Percentiles rank a stretch among this genome's conserved stretches.
phyloP scores from a whole-genome alignment of 2,329 filamentous ascomycete genomes.

The Epichloe scottii region DNA sequence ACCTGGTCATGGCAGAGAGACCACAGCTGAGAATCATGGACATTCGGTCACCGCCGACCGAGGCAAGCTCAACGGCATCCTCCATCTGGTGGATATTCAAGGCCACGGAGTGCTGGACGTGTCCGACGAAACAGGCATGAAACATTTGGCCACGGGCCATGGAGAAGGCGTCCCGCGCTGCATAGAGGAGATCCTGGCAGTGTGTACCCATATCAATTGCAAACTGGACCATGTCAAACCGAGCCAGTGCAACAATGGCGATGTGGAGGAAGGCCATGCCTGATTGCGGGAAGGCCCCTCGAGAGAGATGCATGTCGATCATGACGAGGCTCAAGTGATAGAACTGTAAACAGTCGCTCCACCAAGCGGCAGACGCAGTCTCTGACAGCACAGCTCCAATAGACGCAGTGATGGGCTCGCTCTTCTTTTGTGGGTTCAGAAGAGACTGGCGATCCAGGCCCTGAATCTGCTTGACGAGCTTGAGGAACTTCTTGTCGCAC shows the following conservation, averaged over 20 bases:
- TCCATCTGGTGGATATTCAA: conserved; percentile 49
- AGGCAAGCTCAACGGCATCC: conserved; percentile 51
- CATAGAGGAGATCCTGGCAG: conserved; percentile 51
- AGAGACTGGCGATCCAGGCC: conserved; percentile 39
- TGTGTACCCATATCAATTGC: conserved; percentile 52
- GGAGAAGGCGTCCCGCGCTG: conserved; percentile 50
- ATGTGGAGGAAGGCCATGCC: conserved; percentile 57
- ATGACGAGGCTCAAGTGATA: conserved; percentile 59
- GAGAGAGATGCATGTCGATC: conserved; percentile 50
- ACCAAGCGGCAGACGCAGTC: conserved; percentile 58
- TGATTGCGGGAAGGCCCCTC: conserved; percentile 56
- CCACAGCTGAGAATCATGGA: conserved; percentile 62
- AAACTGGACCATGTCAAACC: conserved; percentile 59
- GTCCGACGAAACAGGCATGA: conserved; percentile 57
- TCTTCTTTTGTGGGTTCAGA: conserved; percentile 27
- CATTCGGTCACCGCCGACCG: conserved; percentile 56
- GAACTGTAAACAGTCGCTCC: conserved; percentile 60
- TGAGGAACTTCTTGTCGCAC: conserved; percentile 64
- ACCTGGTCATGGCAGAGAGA: conserved; percentile 50
- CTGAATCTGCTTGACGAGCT: conserved; percentile 46
- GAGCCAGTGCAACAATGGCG: conserved; percentile 51
- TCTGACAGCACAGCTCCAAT: conserved; percentile 60
- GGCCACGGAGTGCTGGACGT: conserved; percentile 51
- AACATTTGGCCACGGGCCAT: conserved; percentile 57
- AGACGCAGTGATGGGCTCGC: conserved; percentile 44